These are phyloP conservation scores for Coemansia sp. DNA, from an alignment of 371 early-diverging fungal species.

Conservation along the genomic window DNA sequence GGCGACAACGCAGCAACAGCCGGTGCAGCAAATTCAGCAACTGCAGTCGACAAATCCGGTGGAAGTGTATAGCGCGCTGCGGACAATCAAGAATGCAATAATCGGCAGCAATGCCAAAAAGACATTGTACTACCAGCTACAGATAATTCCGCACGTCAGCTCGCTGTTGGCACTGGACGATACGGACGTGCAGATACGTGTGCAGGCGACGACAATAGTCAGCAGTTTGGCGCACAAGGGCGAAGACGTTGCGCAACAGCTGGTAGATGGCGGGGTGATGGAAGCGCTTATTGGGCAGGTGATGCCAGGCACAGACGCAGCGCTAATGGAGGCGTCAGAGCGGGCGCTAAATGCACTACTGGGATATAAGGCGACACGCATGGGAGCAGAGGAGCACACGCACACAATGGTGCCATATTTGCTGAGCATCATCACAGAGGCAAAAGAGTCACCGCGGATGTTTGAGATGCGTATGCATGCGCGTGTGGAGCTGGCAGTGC, in stretches of 20 bases:
- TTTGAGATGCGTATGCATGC: slow-evolving; percentile 37
- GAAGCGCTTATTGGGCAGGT: slow-evolving; percentile 33
- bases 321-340: slow-evolving; percentile 37
- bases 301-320: slow-evolving; percentile 20
- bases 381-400: slow-evolving; percentile 24
- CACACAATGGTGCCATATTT: slow-evolving; percentile 24
- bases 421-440: slow-evolving; percentile 31
- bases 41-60: slow-evolving; percentile 43
- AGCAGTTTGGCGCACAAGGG: slow-evolving; percentile 44
- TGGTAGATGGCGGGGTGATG: slow-evolving; percentile 43
- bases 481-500: slow-evolving; percentile 41
- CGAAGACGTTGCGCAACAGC: slow-evolving; percentile 20
- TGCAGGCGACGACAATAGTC: slow-evolving; percentile 39
- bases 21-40: slow-evolving; percentile 19
- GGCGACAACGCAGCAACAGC: slow-evolving; percentile 16
- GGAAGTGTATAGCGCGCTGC: slow-evolving; percentile 45
- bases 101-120: slow-evolving; percentile 51
- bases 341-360: slow-evolving; percentile 46
- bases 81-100: slow-evolving; percentile 49
- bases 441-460: slow-evolving; percentile 8
- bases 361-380: slow-evolving; percentile 18
- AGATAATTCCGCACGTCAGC: slow-evolving; percentile 35
- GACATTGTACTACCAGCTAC: slow-evolving; percentile 33
- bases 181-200: slow-evolving; percentile 39
- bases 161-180: slow-evolving; percentile 28